phyloP scores from a whole-genome alignment of 192 early-diverging fungal species.

The Pilobolus umbonatus region DNA sequence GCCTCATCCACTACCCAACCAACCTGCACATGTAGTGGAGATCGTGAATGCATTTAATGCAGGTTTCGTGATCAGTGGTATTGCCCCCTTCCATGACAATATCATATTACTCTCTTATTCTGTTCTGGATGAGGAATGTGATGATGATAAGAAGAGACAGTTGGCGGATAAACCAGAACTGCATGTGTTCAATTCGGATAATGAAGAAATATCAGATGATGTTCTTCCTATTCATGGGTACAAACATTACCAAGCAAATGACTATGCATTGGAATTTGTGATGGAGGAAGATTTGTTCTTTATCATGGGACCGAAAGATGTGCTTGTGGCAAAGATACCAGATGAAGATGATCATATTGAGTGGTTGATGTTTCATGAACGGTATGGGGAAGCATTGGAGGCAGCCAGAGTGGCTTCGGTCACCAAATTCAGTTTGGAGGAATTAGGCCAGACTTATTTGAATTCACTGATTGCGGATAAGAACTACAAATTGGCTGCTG shows the following conservation, averaged over 20 bases:
- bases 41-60: constrained; percentile 68
- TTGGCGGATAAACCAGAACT: constrained; percentile 80
- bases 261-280: constrained; percentile 80
- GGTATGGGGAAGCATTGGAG: constrained; percentile 76
- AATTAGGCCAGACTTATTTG: constrained; percentile 82
- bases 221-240: constrained; percentile 82
- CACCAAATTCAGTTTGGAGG: constrained; percentile 57
- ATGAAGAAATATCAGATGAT: constrained; percentile 86
- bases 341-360: constrained; percentile 90
- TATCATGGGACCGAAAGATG: constrained; percentile 90
- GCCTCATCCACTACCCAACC: constrained; percentile 29
- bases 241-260: constrained; percentile 86
- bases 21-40: constrained; percentile 53
- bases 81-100: constrained; percentile 74
- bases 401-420: constrained; percentile 53
- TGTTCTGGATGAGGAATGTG: constrained; percentile 48
- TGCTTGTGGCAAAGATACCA: constrained; percentile 84
- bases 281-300: constrained; percentile 80
- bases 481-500: constrained; percentile 60
- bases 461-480: constrained; percentile 66
- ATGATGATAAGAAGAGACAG: constrained; percentile 17
- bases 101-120: constrained; percentile 70
- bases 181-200: constrained; percentile 76
- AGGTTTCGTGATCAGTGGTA: constrained; percentile 79
- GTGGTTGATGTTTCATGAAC: constrained; percentile 79